Conservation (phyloP, 306 rosid species). For the Citrullus amarus region DNA sequence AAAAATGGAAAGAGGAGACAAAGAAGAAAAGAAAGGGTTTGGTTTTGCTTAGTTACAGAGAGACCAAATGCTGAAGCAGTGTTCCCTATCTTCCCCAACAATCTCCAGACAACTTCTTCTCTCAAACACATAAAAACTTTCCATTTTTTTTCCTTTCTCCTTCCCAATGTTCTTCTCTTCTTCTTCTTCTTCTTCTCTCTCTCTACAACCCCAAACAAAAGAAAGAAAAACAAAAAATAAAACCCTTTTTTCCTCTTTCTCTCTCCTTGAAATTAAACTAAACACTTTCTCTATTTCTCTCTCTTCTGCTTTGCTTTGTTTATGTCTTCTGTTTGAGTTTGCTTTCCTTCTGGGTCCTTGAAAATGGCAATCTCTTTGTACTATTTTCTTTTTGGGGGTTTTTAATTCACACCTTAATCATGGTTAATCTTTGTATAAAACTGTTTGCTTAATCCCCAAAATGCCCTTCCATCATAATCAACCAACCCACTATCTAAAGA, state of each 20-base stretch:
- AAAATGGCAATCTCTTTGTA: slow-evolving; percentile 19
- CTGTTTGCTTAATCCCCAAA: background rate
- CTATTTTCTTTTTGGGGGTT: background rate
- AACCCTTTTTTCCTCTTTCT: background rate
- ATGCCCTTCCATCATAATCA: slow-evolving; percentile 3
- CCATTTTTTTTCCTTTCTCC: background rate
- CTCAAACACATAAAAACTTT: background rate
- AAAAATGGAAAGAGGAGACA: slow-evolving; percentile 1
- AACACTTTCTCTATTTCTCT: background rate
- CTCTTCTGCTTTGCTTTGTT: slow-evolving; percentile 2
- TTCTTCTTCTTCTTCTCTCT: background rate
- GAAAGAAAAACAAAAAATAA: background rate
- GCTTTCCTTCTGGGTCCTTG: slow-evolving; percentile 11
- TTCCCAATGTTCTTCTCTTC: background rate
- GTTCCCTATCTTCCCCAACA: slow-evolving; percentile 47
- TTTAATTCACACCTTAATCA: background rate
- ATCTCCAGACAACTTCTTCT: slow-evolving; percentile 21
- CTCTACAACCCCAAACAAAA: background rate
- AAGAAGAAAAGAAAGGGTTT: slow-evolving; percentile 11
- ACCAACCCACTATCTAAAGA: background rate
- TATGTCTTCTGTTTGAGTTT: slow-evolving; percentile 1
- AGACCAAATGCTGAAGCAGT: slow-evolving; percentile 44
- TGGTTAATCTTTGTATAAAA: slow-evolving; percentile 4
- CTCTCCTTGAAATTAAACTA: background rate
- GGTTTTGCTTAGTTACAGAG: slow-evolving; percentile 25